Conservation (phyloP, 176 grass and related monocot genomes). For the Aegilops sharonensis region DNA sequence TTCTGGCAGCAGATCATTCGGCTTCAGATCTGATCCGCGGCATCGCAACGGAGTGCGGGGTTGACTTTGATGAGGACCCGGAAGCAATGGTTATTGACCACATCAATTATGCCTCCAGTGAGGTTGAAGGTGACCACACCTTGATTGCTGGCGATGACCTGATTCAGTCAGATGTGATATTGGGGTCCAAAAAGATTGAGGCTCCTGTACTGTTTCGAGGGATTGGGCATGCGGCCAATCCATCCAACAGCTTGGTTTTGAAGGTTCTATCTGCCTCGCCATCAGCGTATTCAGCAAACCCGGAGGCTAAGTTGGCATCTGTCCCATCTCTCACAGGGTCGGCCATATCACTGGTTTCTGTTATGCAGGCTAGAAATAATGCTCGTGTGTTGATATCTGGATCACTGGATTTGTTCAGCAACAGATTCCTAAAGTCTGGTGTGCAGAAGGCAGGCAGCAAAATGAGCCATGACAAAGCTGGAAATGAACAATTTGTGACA, state of each 20-base stretch:
- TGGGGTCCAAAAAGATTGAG: conserved; percentile 77
- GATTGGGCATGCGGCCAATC: conserved; percentile 73
- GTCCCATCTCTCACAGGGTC: conserved; percentile 80
- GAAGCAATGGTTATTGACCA: conserved; percentile 89
- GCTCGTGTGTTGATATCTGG: conserved; percentile 83
- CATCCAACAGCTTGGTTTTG: conserved; percentile 84
- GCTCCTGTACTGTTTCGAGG: conserved; percentile 85
- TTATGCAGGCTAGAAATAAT: conserved; percentile 99
- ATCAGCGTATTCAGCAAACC: conserved; percentile 93
- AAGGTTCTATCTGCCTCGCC: conserved; percentile 85
- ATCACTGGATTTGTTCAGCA: conserved; percentile 91
- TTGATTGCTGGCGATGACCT: conserved; percentile 74
- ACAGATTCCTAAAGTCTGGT: conserved; percentile 86
- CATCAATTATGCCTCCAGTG: conserved; percentile 70
- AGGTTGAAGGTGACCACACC: conserved; percentile 82
- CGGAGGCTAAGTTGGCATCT: conserved; percentile 61
- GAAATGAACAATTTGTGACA: conserved; percentile 93
- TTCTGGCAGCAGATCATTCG: conserved; percentile 73
- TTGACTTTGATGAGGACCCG: conserved; percentile 96
- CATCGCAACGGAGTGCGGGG: conserved; percentile 84
- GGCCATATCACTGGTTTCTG: conserved; percentile 83
- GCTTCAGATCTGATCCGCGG: conserved; percentile 93
- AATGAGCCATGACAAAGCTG: conserved; percentile 61
- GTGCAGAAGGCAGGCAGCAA: conserved; percentile 79
- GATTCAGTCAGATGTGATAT: conserved; percentile 81